Conservation (phyloP, 1,139 yeast species). For the Debaryomyces coudertii region DNA sequence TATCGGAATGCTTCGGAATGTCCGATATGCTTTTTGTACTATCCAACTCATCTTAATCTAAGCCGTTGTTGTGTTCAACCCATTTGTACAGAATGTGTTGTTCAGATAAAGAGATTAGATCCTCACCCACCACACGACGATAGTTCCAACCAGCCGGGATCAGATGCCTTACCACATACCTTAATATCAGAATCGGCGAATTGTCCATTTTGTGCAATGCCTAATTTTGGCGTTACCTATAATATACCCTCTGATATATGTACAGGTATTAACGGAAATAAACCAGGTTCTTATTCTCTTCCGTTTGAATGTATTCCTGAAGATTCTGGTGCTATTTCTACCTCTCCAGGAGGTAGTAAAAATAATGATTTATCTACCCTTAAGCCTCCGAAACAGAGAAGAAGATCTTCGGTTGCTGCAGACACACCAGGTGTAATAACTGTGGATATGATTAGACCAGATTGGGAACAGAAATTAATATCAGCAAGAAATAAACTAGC, state of each 20-base stretch:
- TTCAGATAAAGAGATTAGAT: slow-evolving; percentile 88
- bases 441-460: slow-evolving; percentile 84
- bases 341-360: slow-evolving; percentile 13
- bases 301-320: slow-evolving; percentile 16
- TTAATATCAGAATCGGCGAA: slow-evolving; percentile 84
- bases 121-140: slow-evolving; percentile 93
- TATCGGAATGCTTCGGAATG: slow-evolving; percentile 78
- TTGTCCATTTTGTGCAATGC: slow-evolving; percentile 93
- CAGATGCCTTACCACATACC: slow-evolving; percentile 52
- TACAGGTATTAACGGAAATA: slow-evolving; percentile 56
- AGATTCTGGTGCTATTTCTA: slow-evolving; percentile 16
- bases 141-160: slow-evolving; percentile 25
- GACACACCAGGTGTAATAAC: slow-evolving; percentile 69
- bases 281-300: slow-evolving; percentile 38
- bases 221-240: slow-evolving; percentile 84
- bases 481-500: slow-evolving; percentile 79
- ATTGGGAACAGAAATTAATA: slow-evolving; percentile 79
- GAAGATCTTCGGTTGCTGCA: slow-evolving; percentile 58
- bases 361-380: background rate
- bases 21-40: slow-evolving; percentile 90
- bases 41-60: slow-evolving; percentile 75
- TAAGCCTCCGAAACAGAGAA: slow-evolving; percentile 16
- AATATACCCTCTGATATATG: slow-evolving; percentile 58
- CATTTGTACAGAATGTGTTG: slow-evolving; percentile 95
- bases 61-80: slow-evolving; percentile 95